Evolutionary conservation across 2,329 filamentous ascomycete species (phyloP).

Genomic region (Ophiostoma ulmi): DNA sequence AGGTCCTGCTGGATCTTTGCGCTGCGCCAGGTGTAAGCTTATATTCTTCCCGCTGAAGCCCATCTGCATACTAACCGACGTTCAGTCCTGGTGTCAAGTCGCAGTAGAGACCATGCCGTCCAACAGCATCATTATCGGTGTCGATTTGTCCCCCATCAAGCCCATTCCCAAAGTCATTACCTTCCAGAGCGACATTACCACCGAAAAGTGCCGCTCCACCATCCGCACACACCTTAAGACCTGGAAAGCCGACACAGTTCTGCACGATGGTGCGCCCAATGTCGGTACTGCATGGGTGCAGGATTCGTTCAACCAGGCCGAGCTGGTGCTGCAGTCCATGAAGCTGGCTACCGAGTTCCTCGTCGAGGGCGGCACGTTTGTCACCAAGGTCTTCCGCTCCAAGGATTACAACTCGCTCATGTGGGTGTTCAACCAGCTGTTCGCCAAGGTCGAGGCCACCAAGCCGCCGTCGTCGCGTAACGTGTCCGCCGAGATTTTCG

Average conservation of each 20-base stretch:
- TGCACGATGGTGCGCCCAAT: constrained; percentile 96
- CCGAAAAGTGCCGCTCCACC: constrained; percentile 88
- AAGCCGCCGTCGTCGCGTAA: constrained; percentile 95
- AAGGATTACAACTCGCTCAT: constrained; percentile 95
- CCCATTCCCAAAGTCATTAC: constrained; percentile 88
- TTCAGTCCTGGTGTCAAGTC: constrained; percentile 88
- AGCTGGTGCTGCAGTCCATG: constrained; percentile 82
- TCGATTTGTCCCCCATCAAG: constrained; percentile 93
- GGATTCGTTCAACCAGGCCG: constrained; percentile 96
- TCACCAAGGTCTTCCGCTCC: constrained; percentile 94
- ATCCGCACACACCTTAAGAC: constrained; percentile 87
- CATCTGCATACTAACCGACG: constrained; percentile 25
- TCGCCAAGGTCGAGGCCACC: constrained; percentile 90
- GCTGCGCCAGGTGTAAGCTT: constrained; percentile 79
- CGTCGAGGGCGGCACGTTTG: constrained; percentile 81
- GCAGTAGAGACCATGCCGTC: constrained; percentile 91
- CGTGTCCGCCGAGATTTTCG: constrained; percentile 97
- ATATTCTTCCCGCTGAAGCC: neutral
- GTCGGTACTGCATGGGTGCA: constrained; percentile 98
- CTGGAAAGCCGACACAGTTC: constrained; percentile 90
- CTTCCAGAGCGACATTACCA: constrained; percentile 97
- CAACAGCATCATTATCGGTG: constrained; percentile 84
- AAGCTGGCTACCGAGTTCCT: constrained; percentile 94
- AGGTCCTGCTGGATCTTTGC: constrained; percentile 93
- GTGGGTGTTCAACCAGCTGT: constrained; percentile 97